phyloP scores from a whole-genome alignment of 1,139 yeast genomes.

The Nakaseomyces sp. region DNA sequence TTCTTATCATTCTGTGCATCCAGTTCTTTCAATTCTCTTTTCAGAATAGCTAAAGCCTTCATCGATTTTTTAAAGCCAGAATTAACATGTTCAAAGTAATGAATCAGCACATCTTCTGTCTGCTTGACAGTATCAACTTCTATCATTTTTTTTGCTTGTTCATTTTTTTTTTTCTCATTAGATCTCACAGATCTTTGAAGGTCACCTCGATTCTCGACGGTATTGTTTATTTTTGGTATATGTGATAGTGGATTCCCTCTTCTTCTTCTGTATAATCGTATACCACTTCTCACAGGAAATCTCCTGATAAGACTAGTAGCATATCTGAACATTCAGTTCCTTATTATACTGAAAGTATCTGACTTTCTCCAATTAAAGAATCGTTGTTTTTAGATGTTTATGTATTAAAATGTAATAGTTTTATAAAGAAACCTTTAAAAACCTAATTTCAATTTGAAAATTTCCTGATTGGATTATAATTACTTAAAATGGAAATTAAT shows the following conservation, averaged over 20 bases:
- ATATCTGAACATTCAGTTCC: too few species aligned
- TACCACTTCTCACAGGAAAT: not conserved
- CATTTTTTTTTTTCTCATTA: not conserved
- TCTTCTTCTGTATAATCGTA: not conserved
- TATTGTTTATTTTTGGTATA: not conserved
- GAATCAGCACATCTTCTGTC: slow-evolving; percentile 15
- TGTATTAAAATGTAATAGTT: too few species aligned
- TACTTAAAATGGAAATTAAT: not conserved
- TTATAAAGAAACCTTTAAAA: too few species aligned
- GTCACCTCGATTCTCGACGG: not conserved
- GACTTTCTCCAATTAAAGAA: too few species aligned
- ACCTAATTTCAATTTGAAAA: not conserved
- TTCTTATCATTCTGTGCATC: slow-evolving; percentile 5
- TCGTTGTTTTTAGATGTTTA: too few species aligned
- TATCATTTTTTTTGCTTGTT: slow-evolving; percentile 3
- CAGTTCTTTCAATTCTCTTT: slow-evolving; percentile 8
- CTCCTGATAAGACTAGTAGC: not conserved
- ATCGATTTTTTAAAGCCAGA: slow-evolving; percentile 20
- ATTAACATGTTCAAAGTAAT: slow-evolving; percentile 18
- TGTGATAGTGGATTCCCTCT: not conserved
- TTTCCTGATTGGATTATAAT: not conserved
- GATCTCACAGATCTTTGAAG: not conserved
- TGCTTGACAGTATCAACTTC: not conserved
- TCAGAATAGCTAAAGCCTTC: slow-evolving; percentile 14
- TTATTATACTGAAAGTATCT: too few species aligned